phyloP scores from a whole-genome alignment of 2,329 filamentous ascomycete genomes.

The Claviceps maximensis region DNA sequence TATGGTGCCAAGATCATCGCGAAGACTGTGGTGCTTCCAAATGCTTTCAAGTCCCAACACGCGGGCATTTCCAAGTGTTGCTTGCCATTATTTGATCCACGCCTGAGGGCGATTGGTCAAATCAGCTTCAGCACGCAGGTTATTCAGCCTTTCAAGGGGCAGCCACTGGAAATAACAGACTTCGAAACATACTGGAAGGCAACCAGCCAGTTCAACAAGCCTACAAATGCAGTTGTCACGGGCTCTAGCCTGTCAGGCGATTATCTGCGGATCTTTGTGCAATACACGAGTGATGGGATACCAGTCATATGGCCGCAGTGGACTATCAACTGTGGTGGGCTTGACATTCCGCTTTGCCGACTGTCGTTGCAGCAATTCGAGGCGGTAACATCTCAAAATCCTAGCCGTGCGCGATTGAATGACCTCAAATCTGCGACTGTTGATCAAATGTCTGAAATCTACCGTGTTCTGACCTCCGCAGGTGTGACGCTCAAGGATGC shows the following conservation, averaged over 20 bases:
- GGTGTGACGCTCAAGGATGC: conserved; percentile 73
- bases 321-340: conserved; percentile 60
- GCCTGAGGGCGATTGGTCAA: conserved; percentile 81
- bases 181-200: conserved; percentile 99
- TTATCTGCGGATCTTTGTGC: conserved; percentile 82
- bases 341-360: conserved; percentile 72
- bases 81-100: conserved; percentile 82
- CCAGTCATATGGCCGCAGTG: conserved; percentile 82
- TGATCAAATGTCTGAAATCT: conserved; percentile 49
- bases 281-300: conserved; percentile 76
- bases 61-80: conserved; percentile 64
- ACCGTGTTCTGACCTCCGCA: conserved; percentile 58
- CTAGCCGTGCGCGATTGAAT: conserved; percentile 30
- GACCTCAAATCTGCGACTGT: conserved; percentile 32
- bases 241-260: conserved; percentile 94
- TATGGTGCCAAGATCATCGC: conserved; percentile 97
- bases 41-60: conserved; percentile 62
- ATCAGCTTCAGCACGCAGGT: conserved; percentile 92
- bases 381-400: conserved; percentile 31
- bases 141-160: conserved; percentile 88
- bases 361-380: conserved; percentile 63
- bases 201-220: conserved; percentile 77
- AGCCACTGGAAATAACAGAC: conserved; percentile 89
- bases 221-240: conserved; percentile 74
- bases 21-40: conserved; percentile 82